Conservation (phyloP, 192 early-diverging fungal species). For the Podila epicladia region DNA sequence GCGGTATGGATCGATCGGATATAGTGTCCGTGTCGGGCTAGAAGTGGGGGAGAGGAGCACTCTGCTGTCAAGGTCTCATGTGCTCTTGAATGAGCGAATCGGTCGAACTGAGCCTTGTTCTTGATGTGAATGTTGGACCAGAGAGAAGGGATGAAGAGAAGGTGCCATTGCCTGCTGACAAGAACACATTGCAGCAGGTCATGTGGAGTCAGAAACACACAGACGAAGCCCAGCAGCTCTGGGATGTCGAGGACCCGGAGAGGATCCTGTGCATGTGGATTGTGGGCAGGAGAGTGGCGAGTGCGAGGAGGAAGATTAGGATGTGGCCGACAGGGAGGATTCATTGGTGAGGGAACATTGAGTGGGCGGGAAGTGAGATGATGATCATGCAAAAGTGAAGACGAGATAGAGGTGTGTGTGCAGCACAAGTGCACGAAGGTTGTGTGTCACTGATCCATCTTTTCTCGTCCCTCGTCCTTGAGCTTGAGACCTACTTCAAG, state of each 20-base stretch:
- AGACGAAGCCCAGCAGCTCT: constrained; percentile 26
- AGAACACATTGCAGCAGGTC: constrained; percentile 18
- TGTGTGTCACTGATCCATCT: no score
- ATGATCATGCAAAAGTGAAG: no score
- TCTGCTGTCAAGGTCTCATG: neutral
- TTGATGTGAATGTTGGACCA: constrained; percentile 23
- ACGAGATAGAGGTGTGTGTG: no score
- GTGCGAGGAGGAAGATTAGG: no score
- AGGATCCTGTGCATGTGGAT: neutral
- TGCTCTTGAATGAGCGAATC: neutral
- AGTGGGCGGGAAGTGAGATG: no score
- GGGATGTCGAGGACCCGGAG: constrained; percentile 38
- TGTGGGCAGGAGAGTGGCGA: no score
- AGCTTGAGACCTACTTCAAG: no score
- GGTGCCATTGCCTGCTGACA: constrained; percentile 8
- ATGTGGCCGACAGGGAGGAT: no score
- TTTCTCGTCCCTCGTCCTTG: no score
- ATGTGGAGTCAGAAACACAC: constrained; percentile 10
- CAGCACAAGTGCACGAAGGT: no score
- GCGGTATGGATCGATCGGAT: constrained; percentile 16
- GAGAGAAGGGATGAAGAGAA: constrained; percentile 14
- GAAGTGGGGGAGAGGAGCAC: neutral
- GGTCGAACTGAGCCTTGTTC: constrained; percentile 9
- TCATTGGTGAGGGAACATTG: no score
- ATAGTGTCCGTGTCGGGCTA: constrained; percentile 4